Percentiles rank a stretch among this genome's conserved stretches.
Evolutionary conservation across 2,329 filamentous ascomycete species (phyloP).

Genomic region (Microdochium paspali): DNA sequence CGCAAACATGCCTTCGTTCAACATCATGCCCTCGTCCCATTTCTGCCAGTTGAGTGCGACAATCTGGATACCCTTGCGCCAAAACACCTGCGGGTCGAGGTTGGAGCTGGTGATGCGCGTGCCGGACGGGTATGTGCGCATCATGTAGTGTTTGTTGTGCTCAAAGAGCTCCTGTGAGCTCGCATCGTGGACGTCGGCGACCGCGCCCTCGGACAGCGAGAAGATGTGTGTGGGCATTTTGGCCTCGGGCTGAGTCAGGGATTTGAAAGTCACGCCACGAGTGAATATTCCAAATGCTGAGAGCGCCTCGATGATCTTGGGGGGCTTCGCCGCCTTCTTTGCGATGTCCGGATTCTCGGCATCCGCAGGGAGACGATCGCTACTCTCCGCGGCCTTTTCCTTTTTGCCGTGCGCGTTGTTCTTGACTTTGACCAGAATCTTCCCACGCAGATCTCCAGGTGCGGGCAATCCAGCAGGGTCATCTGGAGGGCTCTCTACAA

Average conservation of each 20-base stretch:
- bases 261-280: constrained; percentile 72
- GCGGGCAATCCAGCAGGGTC: constrained; percentile 49
- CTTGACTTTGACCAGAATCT: constrained; percentile 81
- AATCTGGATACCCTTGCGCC: constrained; percentile 83
- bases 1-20: constrained; percentile 87
- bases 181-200: constrained; percentile 51
- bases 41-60: constrained; percentile 93
- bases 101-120: constrained; percentile 78
- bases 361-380: constrained; percentile 7
- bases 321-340: constrained; percentile 33
- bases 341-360: constrained; percentile 30
- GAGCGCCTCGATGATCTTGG: constrained; percentile 63
- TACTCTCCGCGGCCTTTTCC: constrained; percentile 15
- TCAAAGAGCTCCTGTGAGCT: constrained; percentile 51
- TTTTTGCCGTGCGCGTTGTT: constrained; percentile 38
- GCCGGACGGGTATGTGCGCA: constrained; percentile 83
- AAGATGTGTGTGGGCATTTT: constrained; percentile 61
- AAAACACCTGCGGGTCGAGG: constrained; percentile 74
- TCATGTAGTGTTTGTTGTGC: constrained; percentile 74
- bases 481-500: constrained; percentile 48
- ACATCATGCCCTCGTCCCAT: constrained; percentile 88
- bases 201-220: constrained; percentile 51
- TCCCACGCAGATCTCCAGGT: constrained; percentile 60
- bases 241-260: constrained; percentile 62
- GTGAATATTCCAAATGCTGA: constrained; percentile 76